Evolutionary conservation across 1,284 basidiomycete genomes (phyloP).

Genomic region (Mrakiaceae sp.): DNA sequence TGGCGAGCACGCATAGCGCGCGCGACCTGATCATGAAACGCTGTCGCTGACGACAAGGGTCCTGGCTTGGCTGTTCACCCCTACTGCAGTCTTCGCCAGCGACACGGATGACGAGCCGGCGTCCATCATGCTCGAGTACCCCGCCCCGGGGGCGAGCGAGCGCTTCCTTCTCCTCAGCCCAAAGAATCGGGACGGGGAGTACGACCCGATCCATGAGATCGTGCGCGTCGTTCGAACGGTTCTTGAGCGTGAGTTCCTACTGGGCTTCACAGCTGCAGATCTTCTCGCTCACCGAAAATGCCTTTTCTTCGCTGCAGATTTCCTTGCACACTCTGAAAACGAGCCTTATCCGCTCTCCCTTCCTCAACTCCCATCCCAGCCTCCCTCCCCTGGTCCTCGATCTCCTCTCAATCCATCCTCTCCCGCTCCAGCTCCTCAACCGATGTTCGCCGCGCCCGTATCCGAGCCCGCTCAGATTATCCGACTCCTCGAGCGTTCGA

Average conservation of each 20-base stretch:
- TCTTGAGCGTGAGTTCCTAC: conserved; percentile 6
- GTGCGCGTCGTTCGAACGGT: conserved; percentile 7
- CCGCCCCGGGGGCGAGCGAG: conserved; percentile 22
- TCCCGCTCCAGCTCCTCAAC: conserved; percentile 8
- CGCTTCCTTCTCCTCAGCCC: conserved; percentile 8
- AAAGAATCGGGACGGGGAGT: conserved; percentile 6
- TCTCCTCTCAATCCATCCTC: not conserved
- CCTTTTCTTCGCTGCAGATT: not conserved
- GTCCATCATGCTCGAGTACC: conserved; percentile 34
- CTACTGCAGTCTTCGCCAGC: conserved; percentile 30
- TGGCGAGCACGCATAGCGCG: not conserved
- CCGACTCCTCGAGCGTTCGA: conserved; percentile 41
- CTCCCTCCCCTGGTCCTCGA: not conserved
- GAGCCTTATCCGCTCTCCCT: not conserved
- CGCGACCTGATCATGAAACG: too few relatives aligned
- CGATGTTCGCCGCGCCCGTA: conserved; percentile 8
- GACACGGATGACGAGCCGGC: conserved; percentile 30
- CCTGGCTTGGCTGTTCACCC: not conserved
- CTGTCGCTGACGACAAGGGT: too few relatives aligned
- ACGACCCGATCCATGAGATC: conserved; percentile 12
- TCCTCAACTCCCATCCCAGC: conserved; percentile 4
- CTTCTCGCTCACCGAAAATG: not conserved
- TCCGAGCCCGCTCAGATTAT: conserved; percentile 22
- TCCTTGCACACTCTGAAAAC: not conserved
- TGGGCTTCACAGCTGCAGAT: not conserved